Base-by-base conservation (phyloP, 805 yeast species). In the Scheffersomyces ergatensis region DNA sequence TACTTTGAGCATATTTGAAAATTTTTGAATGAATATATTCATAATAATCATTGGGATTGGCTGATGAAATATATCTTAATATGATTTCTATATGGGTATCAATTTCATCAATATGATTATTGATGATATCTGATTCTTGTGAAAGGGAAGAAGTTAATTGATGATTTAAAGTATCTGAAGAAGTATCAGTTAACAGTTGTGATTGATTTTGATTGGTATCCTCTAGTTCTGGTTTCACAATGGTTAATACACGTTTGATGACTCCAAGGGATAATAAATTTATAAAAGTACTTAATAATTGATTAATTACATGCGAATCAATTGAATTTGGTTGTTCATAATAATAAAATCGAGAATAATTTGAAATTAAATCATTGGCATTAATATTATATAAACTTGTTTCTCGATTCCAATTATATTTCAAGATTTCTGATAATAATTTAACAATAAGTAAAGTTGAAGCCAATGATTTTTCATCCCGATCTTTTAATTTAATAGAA, bases 31-130 rank as follows among this genome's bases (percentile, higher is more conserved):
- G 40, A 8, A 66, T 34, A 39, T 54, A 68, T 20, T 45, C 43
- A 39, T 53, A 60, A 44, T 65, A 69, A 4, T 58, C 58, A 2
- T 35, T 37, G 0, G 74, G 67, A 44, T 66, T 65, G 3, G 74
- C 56, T 1, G 65, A 56, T 0, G 73, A 68, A 11, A 70, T 43
- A 39, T 55, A 69, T 34, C 65, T 55, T 32, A 67, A 47, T 16
- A 63, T 52, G 12, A 57, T 42, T 44, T 60, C 65, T 14, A 62
- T 46, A 39, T 60, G 51, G n/a, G 41, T 38, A 48, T 70, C 74
- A 32, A 70, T 64, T 24, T 63, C 66, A 11, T 47, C 47, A 21
- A 60, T 40, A 39, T 43, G 39, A 13, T 29, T 21, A 6, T 37
- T 43, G 2, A 48, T 38, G 6, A 38, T 31, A 14, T 29, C 32